Percentiles rank a stretch among this genome's conserved stretches.
phyloP scores from a whole-genome alignment of 169 alveolate genomes.

The Cardiosporidium cionae region DNA sequence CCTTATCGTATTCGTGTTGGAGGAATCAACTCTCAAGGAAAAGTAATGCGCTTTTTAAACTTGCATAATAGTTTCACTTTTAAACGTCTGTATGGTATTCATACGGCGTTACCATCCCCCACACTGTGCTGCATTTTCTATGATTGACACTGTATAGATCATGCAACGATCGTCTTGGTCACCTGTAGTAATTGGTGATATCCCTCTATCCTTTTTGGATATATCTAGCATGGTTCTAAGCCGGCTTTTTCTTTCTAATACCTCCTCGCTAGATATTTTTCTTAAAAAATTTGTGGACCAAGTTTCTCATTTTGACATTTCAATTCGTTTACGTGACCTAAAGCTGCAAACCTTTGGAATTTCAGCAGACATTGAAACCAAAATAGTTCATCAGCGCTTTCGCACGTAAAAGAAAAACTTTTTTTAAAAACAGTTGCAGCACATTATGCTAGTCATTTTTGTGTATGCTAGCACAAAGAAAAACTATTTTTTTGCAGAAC shows the following conservation, averaged over 20 bases:
- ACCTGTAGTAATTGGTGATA: constrained; percentile 38
- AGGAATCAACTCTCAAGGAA: not conserved
- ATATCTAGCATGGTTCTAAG: constrained; percentile 33
- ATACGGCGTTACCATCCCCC: no score
- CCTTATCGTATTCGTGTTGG: not conserved
- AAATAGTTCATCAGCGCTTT: not conserved
- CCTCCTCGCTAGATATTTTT: constrained; percentile 44
- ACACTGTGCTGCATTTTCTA: no score
- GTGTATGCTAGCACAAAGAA: no score
- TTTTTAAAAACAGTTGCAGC: no score
- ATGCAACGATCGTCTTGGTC: constrained; percentile 34
- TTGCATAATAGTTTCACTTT: no score
- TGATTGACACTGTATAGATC: no score
- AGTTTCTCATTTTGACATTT: constrained; percentile 39
- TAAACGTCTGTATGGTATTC: no score
- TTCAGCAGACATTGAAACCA: constrained; percentile 23
- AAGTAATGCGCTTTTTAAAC: no score
- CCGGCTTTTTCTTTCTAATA: constrained; percentile 23
- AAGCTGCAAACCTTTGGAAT: constrained; percentile 38
- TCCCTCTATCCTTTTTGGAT: constrained; percentile 32
- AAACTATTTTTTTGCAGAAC: no score
- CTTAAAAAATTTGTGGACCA: constrained; percentile 33
- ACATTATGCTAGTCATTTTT: no score
- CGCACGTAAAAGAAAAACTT: not conserved
- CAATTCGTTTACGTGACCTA: constrained; percentile 31